Evolutionary conservation across 1,139 yeast genomes (phyloP), one percentile per base, ranked within the genome.

Genomic region (Protomyces inundatus): DNA sequence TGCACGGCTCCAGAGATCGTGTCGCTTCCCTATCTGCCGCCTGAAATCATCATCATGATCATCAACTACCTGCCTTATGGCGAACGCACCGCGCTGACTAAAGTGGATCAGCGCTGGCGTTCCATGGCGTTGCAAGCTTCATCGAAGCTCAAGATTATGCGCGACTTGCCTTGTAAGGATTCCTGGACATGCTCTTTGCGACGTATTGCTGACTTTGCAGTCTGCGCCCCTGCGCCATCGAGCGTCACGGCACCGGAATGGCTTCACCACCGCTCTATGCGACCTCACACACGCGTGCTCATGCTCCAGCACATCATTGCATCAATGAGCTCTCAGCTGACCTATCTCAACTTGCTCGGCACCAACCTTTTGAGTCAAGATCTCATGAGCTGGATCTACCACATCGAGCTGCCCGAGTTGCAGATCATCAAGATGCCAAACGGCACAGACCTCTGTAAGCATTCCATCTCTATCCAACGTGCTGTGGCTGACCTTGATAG

Each of bases 211-310:
- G 33, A 55, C 34, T 7, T 2, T 5, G 4, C 16, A 58, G 62
- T 51, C 36, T 58, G 62, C n/a, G 45, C 62, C 1, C 62, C 62
- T 2, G 62, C 62, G 14, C 56, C 62, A 3, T 50, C 62, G n/a
- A 58, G 56, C 36, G 32, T 42, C 37, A 53, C 48, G 3, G 42
- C 62, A n/a, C 53, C 62, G 4, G 62, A 50, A 7, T 58, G 62
- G 62, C 50, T 58, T 51, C n/a, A 34, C 30, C 48, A 52, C 45
- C 55, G 62, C 10, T 12, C 45, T 30, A 55, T 37, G 30, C 32
- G 35, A 32, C 62, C 62, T 14, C 37, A 56, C 9, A 23, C 36
- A 12, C 51, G 54, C 10, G 10, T 58, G 36, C 40, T 35, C 35
- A 39, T 48, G 45, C 36, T 58, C 7, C 56, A 58, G 46, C 37